These are phyloP conservation scores for Lanmaoa rubissima DNA, from an alignment of 768 basidiomycete species.

Conservation along the genomic window DNA sequence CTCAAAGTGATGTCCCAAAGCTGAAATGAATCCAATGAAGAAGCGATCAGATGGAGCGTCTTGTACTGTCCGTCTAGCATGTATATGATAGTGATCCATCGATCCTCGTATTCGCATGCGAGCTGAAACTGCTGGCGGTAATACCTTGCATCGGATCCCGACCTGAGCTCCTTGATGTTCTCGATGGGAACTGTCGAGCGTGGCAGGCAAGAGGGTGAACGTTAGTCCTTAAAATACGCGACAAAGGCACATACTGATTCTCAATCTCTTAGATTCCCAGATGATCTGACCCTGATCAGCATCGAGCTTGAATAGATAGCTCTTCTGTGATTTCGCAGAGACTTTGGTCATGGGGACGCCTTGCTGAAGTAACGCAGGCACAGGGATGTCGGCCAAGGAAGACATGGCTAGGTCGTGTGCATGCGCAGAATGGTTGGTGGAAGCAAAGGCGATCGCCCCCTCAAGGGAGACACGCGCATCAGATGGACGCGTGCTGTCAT, in stretches of 20 bases:
- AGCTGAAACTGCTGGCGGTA: constrained; percentile 71
- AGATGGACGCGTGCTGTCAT: background rate
- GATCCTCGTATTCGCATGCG: constrained; percentile 56
- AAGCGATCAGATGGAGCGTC: constrained; percentile 80
- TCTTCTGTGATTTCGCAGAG: constrained; percentile 73
- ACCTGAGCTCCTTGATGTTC: constrained; percentile 82
- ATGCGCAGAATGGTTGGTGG: background rate
- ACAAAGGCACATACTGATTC: constrained; percentile 50
- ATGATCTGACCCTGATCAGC: constrained; percentile 79
- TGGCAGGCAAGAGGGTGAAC: background rate
- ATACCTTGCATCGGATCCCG: constrained; percentile 65
- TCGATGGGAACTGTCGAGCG: constrained; percentile 70
- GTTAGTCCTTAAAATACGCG: background rate
- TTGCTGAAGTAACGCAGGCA: constrained; percentile 55
- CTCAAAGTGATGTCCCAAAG: constrained; percentile 64
- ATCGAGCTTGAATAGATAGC: constrained; percentile 67
- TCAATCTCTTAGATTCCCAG: constrained; percentile 71
- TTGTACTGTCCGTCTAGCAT: constrained; percentile 77
- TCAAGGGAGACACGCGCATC: background rate
- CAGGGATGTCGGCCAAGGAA: constrained; percentile 40
- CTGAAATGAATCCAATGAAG: constrained; percentile 57
- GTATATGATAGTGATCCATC: constrained; percentile 88
- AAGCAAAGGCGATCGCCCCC: background rate
- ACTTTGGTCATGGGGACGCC: constrained; percentile 84
- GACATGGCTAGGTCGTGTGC: constrained; percentile 9